phyloP scores from a whole-genome alignment of 106 monocot species.

The Dendrobium huoshanense region DNA sequence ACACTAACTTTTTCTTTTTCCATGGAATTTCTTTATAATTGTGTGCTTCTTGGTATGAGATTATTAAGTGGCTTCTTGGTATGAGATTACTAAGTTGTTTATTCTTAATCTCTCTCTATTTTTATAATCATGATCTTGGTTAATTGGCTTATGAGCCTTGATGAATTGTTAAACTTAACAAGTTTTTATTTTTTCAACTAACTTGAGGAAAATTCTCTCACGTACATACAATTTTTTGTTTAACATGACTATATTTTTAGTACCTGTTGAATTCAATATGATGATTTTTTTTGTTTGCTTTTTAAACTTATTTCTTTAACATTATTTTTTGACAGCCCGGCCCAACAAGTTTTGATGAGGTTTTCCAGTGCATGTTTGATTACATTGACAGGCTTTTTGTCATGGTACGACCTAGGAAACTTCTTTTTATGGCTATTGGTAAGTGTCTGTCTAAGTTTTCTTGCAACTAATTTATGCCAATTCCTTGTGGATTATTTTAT shows the following conservation, averaged over 20 bases:
- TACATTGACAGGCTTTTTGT: slow-evolving; percentile 95
- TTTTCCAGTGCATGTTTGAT: slow-evolving; percentile 98
- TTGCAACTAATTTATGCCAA: background rate
- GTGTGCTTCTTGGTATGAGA: background rate
- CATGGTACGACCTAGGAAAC: slow-evolving; percentile 92
- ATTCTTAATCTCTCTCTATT: background rate
- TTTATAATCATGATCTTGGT: background rate
- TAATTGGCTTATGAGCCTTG: background rate
- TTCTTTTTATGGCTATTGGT: slow-evolving; percentile 98
- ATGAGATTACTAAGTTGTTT: background rate
- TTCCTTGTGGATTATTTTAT: background rate
- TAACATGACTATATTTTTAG: background rate
- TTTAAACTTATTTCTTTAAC: background rate
- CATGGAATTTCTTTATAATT: background rate
- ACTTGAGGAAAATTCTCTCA: background rate
- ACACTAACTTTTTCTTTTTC: background rate
- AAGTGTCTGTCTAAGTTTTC: slow-evolving; percentile 18
- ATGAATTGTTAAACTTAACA: background rate
- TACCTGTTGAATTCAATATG: background rate
- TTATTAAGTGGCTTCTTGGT: background rate
- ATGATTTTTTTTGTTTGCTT: background rate
- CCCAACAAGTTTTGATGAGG: slow-evolving; percentile 86
- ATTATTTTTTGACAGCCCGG: slow-evolving; percentile 58
- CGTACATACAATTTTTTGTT: background rate
- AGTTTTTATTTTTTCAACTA: background rate